Percentiles rank a stretch among this genome's conserved stretches.
Evolutionary conservation across 1,284 basidiomycete genomes (phyloP).

Genomic region (Cutaneotrichosporon sp.): DNA sequence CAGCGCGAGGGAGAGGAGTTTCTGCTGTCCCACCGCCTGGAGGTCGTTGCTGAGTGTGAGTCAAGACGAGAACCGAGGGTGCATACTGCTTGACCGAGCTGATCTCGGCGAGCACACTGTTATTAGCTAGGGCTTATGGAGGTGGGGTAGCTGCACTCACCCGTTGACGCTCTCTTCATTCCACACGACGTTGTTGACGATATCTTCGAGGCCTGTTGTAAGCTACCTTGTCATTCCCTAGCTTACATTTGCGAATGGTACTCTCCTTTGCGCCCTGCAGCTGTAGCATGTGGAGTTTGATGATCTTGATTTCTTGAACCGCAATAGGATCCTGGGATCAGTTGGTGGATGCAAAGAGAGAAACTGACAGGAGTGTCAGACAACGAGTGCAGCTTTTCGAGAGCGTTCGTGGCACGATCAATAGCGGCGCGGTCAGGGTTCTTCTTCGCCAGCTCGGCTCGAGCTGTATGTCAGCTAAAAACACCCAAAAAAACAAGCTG

Average conservation of each 20-base stretch:
- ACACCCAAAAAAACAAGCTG: too few species aligned
- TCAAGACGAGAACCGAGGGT: background rate
- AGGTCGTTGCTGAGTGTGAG: conserved; percentile 9
- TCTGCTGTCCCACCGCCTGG: background rate
- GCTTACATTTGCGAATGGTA: background rate
- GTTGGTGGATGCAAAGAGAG: background rate
- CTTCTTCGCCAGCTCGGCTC: conserved; percentile 2
- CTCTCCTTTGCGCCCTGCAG: conserved; percentile 6
- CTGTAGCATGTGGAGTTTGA: conserved; percentile 8
- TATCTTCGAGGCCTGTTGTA: background rate
- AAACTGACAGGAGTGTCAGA: conserved; percentile 3
- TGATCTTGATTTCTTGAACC: conserved; percentile 6
- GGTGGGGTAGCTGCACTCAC: background rate
- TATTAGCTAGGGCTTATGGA: background rate
- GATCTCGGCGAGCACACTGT: conserved; percentile 9
- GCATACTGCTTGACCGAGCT: background rate
- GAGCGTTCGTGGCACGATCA: background rate
- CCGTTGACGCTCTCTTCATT: conserved; percentile 1
- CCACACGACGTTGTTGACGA: background rate
- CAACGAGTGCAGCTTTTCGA: background rate
- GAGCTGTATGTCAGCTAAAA: conserved; percentile 2
- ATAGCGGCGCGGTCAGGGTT: background rate
- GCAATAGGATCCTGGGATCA: conserved; percentile 5
- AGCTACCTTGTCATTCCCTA: background rate
- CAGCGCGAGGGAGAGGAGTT: background rate